Base-by-base conservation (phyloP, 2,329 filamentous ascomycete genomes). In the Exophiala sp. region DNA sequence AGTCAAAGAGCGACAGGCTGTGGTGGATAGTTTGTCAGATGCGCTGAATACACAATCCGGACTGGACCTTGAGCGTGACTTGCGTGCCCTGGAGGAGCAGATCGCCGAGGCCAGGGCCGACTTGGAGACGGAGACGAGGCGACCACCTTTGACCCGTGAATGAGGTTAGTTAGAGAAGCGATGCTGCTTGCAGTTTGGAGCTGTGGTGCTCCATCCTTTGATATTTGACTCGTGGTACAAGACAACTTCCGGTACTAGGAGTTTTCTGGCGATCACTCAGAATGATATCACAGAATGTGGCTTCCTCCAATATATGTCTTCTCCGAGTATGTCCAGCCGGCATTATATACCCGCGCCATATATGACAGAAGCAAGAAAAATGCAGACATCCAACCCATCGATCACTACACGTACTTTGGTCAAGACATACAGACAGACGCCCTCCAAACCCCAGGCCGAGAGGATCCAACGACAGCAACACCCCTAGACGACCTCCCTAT, bases 71-170 rank as follows among this genome's bases (percentile, higher is more conserved):
- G 23, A 32, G 11, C 14, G 22, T 22, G 46, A 37, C 3, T 19
- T 52, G 10, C 34, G 44, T 14, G 38, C 27, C 5, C 35, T 55
- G 19, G 52, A 51, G 32, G 44, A 42, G 18, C 34, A 30, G 13
- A 51, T 55, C 29, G 29, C 23, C 9, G 34, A 23, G 1, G 45
- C 45, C n/a, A 41, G 37, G 22, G 38, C 44, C 16, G 29, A 43
- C n/a, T 39, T 51, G 24, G 52, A 48, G 30, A 14, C 23, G 9
- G 14, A 18, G 11, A 23, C 10, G 4, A 1, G 1, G 10, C 19
- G 38, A 10, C 21, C 19, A 23, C 38, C 9, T 5, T 8, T 16
- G 21, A n/a, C n/a, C 13, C 9, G 6, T 27, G 24, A 27, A 27
- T 10, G 24, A 10, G 24, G 10, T 10, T 5, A 10, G 24, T 5